Percentiles rank a stretch among this genome's conserved stretches.
phyloP scores from a whole-genome alignment of 2,329 filamentous ascomycete species.

The Penicillium sp. region DNA sequence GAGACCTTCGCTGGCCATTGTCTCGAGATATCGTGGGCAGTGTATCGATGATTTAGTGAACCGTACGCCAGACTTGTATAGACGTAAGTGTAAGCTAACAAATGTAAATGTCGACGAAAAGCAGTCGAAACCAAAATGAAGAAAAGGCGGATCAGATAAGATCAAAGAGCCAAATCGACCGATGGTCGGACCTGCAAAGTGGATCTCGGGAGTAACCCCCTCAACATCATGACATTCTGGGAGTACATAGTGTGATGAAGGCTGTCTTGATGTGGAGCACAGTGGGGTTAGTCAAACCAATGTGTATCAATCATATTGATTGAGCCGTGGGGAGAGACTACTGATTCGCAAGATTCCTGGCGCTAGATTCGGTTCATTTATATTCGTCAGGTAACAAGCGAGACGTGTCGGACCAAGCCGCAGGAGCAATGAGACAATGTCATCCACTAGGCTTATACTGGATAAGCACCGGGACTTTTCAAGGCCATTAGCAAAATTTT shows the following conservation, averaged over 20 bases:
- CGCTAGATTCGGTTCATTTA: background rate
- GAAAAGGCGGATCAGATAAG: conserved; percentile 6
- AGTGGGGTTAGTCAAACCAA: background rate
- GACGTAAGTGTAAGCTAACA: background rate
- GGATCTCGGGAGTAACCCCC: background rate
- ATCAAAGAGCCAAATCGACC: background rate
- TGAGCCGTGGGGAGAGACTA: background rate
- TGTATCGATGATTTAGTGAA: background rate
- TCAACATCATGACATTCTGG: background rate
- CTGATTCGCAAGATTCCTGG: background rate
- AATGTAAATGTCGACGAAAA: background rate
- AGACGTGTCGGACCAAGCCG: background rate
- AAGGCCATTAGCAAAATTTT: background rate
- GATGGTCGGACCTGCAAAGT: background rate
- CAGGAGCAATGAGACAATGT: background rate
- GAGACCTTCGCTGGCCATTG: conserved; percentile 4
- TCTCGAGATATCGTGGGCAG: background rate
- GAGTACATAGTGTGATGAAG: background rate
- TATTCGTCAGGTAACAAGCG: background rate
- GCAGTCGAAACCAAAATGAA: background rate
- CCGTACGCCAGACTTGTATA: background rate
- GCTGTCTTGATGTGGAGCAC: background rate
- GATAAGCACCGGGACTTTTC: background rate
- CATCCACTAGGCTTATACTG: conserved; percentile 1
- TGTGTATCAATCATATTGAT: background rate